A percentile compares a stretch with the other conserved stretches of the same genome.
These are phyloP conservation scores for Diaporthe caulivora DNA, from an alignment of 2,329 filamentous ascomycete genomes.

Conservation along the genomic window DNA sequence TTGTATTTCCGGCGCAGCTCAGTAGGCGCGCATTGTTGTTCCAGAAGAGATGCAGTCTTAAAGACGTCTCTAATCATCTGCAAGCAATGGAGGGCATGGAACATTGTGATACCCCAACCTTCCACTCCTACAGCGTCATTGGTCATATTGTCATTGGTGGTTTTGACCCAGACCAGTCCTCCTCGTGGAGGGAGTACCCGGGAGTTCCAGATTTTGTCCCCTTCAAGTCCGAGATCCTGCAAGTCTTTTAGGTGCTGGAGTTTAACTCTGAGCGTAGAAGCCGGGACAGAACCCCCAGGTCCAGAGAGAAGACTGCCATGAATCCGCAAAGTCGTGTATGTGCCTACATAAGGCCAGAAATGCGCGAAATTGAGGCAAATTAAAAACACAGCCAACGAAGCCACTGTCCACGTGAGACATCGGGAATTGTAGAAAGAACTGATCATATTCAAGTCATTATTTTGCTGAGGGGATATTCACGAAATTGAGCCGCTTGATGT, in stretches of 20 bases:
- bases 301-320: no score
- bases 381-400: neutral
- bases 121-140: neutral
- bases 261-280: neutral
- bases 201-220: neutral
- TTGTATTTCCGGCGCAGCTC: neutral
- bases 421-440: neutral
- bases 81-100: neutral
- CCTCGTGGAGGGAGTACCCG: neutral
- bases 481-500: no score
- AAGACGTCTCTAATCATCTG: neutral
- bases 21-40: neutral
- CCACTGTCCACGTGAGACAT: neutral
- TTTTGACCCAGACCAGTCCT: neutral
- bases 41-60: neutral
- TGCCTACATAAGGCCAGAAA: neutral
- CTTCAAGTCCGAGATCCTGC: neutral
- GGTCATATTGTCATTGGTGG: neutral
- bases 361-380: neutral
- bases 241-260: neutral
- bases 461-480: neutral
- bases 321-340: neutral
- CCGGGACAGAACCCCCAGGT: no score
- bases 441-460: neutral
- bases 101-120: neutral